These are phyloP conservation scores for Calonectria multiphialidica DNA, from an alignment of 2,329 filamentous ascomycete species.

Conservation along the genomic window DNA sequence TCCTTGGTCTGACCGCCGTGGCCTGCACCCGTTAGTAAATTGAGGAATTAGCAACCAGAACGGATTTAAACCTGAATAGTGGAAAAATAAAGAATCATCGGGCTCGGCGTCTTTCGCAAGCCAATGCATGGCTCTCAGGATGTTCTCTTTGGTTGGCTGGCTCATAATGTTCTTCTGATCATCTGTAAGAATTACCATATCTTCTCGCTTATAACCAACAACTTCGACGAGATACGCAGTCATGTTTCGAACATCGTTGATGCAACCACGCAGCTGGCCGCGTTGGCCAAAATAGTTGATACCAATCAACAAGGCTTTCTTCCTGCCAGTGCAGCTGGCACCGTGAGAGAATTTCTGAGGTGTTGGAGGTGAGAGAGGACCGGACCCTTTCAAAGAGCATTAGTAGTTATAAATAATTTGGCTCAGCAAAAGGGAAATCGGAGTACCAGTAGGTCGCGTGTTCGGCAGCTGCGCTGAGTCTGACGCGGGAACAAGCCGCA, in stretches of 20 bases:
- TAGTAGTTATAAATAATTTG: too few species aligned
- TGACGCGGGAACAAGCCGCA: too few species aligned
- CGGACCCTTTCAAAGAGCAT: too few species aligned
- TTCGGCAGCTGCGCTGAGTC: too few species aligned
- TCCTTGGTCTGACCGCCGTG: slow-evolving; percentile 86
- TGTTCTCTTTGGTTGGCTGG: slow-evolving; percentile 95
- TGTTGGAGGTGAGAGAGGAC: too few species aligned
- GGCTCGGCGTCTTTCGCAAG: slow-evolving; percentile 91
- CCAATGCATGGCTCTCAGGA: slow-evolving; percentile 97
- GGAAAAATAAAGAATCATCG: slow-evolving; percentile 97
- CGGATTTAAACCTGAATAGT: slow-evolving; percentile 82
- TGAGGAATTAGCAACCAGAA: not conserved
- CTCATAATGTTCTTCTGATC: slow-evolving; percentile 98
- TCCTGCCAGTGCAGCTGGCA: slow-evolving; percentile 87
- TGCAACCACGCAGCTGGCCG: slow-evolving; percentile 91
- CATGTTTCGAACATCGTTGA: slow-evolving; percentile 99
- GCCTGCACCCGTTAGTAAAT: slow-evolving; percentile 56
- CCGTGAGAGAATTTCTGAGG: too few species aligned
- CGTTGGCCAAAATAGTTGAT: slow-evolving; percentile 98
- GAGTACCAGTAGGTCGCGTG: too few species aligned
- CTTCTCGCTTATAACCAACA: slow-evolving; percentile 93
- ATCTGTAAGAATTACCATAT: slow-evolving; percentile 97
- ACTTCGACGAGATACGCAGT: slow-evolving; percentile 88
- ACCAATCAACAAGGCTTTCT: slow-evolving; percentile 91
- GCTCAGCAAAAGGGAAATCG: too few species aligned